Evolutionary conservation across 306 rosid genomes (phyloP).

Genomic region (Inga leiocalycina): DNA sequence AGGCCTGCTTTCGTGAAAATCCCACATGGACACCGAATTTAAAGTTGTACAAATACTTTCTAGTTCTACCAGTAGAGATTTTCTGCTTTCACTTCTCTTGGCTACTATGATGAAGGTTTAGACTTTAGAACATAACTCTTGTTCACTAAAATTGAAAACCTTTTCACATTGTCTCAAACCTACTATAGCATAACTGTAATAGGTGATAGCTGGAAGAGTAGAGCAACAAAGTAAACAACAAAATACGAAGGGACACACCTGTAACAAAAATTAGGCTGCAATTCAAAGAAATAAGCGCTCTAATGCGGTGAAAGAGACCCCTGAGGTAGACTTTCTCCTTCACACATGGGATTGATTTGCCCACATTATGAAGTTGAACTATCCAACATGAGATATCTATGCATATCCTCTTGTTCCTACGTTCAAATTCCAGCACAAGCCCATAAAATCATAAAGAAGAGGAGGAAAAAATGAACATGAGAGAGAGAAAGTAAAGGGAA

Average conservation of each 20-base stretch:
- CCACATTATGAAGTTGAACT: constrained; percentile 73
- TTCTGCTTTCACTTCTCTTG: constrained; percentile 5
- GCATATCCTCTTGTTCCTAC: constrained; percentile 82
- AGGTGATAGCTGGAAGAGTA: neutral
- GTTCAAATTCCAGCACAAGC: constrained; percentile 36
- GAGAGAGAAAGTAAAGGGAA: neutral
- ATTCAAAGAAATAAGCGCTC: constrained; percentile 81
- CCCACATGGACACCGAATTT: neutral
- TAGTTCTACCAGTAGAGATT: neutral
- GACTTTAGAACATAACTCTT: neutral
- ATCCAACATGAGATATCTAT: constrained; percentile 89
- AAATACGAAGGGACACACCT: constrained; percentile 38
- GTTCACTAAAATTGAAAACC: neutral
- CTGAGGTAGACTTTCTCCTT: constrained; percentile 61
- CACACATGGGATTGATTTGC: constrained; percentile 55
- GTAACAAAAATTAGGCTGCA: constrained; percentile 69
- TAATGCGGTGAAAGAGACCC: constrained; percentile 79
- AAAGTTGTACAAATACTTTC: neutral
- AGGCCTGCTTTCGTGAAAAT: neutral
- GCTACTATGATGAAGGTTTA: neutral
- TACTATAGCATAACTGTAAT: neutral
- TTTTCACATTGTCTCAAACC: neutral
- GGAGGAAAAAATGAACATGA: neutral
- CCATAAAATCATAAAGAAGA: constrained; percentile 3
- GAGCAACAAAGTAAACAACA: neutral